Conservation (phyloP, 305 asterid species). For the Coffea humblotiana region DNA sequence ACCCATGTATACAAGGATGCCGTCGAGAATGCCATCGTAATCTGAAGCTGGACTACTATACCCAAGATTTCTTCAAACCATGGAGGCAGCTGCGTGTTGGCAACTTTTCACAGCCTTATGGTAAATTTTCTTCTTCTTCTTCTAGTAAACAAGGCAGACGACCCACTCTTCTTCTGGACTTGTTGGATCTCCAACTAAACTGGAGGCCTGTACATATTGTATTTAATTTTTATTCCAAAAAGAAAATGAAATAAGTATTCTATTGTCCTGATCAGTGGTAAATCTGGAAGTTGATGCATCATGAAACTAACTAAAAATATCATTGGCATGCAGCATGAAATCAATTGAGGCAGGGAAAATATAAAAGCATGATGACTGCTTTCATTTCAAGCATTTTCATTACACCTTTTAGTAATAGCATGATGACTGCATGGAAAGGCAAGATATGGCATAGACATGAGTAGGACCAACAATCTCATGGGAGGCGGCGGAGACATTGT, state of each 20-base stretch:
- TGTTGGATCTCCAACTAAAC: constrained; percentile 30
- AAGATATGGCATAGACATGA: no score
- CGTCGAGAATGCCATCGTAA: constrained; percentile 66
- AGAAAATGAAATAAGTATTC: no score
- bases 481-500: constrained; percentile 9
- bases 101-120: constrained; percentile 66
- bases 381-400: no score
- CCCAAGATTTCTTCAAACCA: constrained; percentile 19
- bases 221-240: no score
- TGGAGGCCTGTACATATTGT: constrained; percentile 30
- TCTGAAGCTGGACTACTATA: constrained; percentile 17
- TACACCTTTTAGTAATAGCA: no score
- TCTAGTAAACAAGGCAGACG: constrained; percentile 77
- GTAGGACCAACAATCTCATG: neutral
- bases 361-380: neutral
- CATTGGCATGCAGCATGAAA: neutral
- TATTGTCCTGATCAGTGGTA: no score
- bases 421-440: no score
- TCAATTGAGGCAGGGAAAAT: neutral
- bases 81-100: constrained; percentile 32
- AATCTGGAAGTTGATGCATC: no score
- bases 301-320: no score
- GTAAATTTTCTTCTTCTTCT: constrained; percentile 75
- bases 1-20: constrained; percentile 77
- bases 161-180: constrained; percentile 88